Evolutionary conservation across 164 flowering plant species (phyloP).

Genomic region (Sedum album): DNA sequence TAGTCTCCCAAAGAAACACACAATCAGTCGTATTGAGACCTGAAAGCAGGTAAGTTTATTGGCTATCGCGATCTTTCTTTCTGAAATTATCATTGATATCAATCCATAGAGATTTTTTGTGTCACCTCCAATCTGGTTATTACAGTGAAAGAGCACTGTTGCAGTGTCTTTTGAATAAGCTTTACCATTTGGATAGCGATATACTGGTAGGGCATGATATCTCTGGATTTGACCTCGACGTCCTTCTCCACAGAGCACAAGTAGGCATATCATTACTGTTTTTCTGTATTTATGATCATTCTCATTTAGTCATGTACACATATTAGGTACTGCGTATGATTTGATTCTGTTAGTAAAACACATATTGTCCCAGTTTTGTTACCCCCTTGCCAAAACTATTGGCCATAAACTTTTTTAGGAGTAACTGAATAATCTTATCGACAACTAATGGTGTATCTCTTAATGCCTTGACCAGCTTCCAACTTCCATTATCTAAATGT

Average conservation of each 20-base stretch:
- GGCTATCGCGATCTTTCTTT: not conserved
- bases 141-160: constrained; percentile 94
- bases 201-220: constrained; percentile 95
- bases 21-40: constrained; percentile 39
- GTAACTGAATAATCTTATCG: not conserved
- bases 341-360: not conserved
- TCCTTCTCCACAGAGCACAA: constrained; percentile 90
- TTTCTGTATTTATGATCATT: not conserved
- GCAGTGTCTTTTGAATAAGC: constrained; percentile 68
- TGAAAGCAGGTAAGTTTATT: constrained; percentile 62
- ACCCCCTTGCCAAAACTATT: too few species aligned
- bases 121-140: not conserved
- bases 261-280: constrained; percentile 23
- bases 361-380: not conserved
- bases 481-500: too few species aligned
- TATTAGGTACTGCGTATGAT: not conserved
- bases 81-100: constrained; percentile 5
- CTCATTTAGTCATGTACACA: not conserved
- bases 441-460: not conserved
- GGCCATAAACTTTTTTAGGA: too few species aligned
- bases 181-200: constrained; percentile 82
- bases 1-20: constrained; percentile 65
- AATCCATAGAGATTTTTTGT: not conserved
- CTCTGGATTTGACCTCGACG: constrained; percentile 95
- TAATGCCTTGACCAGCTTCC: not conserved